Evolutionary conservation across 139 green algal species (phyloP).

Genomic region (Chlamydomonas asymmetrica): DNA sequence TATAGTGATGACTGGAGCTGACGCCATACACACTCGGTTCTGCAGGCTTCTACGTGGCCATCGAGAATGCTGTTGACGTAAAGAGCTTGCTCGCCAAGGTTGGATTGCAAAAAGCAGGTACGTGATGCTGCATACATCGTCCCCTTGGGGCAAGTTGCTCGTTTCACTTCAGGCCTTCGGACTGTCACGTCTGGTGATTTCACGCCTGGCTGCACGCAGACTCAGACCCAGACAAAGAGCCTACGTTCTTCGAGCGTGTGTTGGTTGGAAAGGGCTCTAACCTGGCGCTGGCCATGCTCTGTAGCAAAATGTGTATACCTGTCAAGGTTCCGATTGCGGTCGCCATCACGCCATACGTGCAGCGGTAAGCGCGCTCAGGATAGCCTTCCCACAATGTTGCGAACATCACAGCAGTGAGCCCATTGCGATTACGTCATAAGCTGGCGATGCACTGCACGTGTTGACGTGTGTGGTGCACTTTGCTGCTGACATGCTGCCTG

Average conservation of each 20-base stretch:
- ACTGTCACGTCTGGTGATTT: background rate
- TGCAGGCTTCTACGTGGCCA: conserved; percentile 62
- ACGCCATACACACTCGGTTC: background rate
- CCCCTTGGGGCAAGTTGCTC: background rate
- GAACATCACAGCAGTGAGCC: too few relatives aligned
- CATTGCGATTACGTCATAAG: too few relatives aligned
- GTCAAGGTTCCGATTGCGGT: conserved; percentile 57
- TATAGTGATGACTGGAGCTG: background rate
- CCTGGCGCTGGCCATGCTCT: conserved; percentile 56
- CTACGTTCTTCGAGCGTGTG: conserved; percentile 34
- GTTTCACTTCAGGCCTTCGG: background rate
- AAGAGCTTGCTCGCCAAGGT: conserved; percentile 45
- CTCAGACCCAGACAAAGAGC: conserved; percentile 19
- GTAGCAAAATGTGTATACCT: conserved; percentile 55
- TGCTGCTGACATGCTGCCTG: too few relatives aligned
- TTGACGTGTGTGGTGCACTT: too few relatives aligned
- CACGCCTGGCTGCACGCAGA: background rate
- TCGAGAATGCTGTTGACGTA: conserved; percentile 57
- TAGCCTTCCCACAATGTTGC: too few relatives aligned
- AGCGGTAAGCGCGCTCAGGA: conserved; percentile 24
- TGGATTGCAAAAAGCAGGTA: conserved; percentile 11
- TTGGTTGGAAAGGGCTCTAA: conserved; percentile 56
- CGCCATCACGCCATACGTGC: conserved; percentile 59
- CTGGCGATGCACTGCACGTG: too few relatives aligned
- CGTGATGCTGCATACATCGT: background rate